A percentile compares a stretch with the other conserved stretches of the same genome.
Conservation (phyloP, 768 basidiomycete genomes). For the Xerocomellus intermedius region DNA sequence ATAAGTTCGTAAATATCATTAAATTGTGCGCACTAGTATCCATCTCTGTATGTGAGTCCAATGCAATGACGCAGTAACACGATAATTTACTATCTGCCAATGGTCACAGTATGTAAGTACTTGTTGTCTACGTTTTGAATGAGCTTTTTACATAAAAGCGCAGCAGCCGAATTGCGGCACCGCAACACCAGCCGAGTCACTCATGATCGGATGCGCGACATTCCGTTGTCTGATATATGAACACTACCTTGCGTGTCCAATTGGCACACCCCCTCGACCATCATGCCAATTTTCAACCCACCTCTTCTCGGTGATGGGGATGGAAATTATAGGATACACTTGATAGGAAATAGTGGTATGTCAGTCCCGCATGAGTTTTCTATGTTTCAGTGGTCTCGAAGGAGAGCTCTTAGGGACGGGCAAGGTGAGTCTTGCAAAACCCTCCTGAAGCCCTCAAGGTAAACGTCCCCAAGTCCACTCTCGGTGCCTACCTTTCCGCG, state of each 20-base stretch:
- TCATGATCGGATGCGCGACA: too few relatives aligned
- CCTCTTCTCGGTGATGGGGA: constrained; percentile 42
- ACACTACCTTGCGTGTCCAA: background rate
- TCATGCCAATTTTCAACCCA: constrained; percentile 10
- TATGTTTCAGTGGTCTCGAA: background rate
- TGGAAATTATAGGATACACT: constrained; percentile 46
- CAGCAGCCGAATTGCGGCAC: too few relatives aligned
- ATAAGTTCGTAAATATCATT: constrained; percentile 25
- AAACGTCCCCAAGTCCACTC: constrained; percentile 42
- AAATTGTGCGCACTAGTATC: background rate
- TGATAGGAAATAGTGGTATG: constrained; percentile 56
- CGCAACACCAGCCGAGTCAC: too few relatives aligned
- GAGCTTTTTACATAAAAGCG: too few relatives aligned
- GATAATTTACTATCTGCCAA: too few relatives aligned
- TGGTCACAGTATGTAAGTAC: too few relatives aligned
- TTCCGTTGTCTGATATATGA: background rate
- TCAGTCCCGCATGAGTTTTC: background rate
- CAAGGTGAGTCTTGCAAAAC: constrained; percentile 32
- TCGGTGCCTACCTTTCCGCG: constrained; percentile 42
- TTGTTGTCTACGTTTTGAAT: too few relatives aligned
- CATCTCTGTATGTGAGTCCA: background rate
- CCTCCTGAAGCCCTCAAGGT: too few relatives aligned
- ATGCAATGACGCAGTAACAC: background rate
- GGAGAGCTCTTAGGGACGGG: constrained; percentile 32
- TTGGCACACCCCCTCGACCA: background rate